Evolutionary conservation across 2,329 filamentous ascomycete genomes (phyloP).

Genomic region (Bisporella sp.): DNA sequence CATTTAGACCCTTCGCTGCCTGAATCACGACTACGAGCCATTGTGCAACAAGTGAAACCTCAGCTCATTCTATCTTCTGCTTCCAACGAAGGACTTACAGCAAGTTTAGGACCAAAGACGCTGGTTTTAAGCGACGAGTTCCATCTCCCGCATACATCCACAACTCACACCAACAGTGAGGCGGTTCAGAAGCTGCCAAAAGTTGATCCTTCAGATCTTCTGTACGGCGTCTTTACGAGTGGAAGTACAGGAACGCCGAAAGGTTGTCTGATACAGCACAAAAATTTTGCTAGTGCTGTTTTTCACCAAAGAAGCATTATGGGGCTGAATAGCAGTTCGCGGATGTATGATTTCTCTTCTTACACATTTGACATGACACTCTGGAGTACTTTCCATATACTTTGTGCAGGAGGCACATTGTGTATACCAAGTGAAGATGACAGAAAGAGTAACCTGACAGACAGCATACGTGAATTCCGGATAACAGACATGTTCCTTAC

Average conservation of each 20-base stretch:
- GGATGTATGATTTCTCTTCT: slow-evolving; percentile 10
- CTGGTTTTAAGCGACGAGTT: neutral
- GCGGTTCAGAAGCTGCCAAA: neutral
- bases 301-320: slow-evolving; percentile 21
- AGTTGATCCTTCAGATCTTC: neutral
- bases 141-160: too few species aligned
- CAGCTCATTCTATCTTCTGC: neutral
- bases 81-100: neutral
- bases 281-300: slow-evolving; percentile 17
- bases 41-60: neutral
- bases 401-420: slow-evolving; percentile 30
- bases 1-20: slow-evolving; percentile 15
- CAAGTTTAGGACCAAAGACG: neutral
- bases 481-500: slow-evolving; percentile 20
- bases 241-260: neutral
- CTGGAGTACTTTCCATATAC: slow-evolving; percentile 20
- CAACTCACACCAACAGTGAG: too few species aligned
- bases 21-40: neutral
- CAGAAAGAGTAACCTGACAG: slow-evolving; percentile 29
- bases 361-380: slow-evolving; percentile 31
- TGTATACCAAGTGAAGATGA: slow-evolving; percentile 33
- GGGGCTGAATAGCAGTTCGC: slow-evolving; percentile 8
- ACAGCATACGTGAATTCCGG: slow-evolving; percentile 14
- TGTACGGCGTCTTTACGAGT: slow-evolving; percentile 34
- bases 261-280: slow-evolving; percentile 22